Percentiles rank a stretch among this genome's conserved stretches.
Conservation (phyloP, 805 yeast species). For the Isabelozyma rhagii region DNA sequence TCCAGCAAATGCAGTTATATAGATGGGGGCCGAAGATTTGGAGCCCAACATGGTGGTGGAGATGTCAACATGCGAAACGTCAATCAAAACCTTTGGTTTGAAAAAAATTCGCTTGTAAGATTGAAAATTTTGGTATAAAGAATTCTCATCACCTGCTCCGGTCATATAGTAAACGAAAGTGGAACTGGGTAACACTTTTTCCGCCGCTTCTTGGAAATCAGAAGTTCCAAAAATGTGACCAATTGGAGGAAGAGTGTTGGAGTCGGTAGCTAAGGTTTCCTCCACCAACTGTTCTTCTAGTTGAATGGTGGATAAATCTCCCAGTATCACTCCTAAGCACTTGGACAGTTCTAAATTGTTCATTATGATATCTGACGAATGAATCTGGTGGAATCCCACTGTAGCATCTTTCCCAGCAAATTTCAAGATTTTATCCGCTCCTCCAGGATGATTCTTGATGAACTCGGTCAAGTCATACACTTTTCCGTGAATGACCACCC, state of each 20-base stretch:
- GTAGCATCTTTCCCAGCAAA: constrained; percentile 61
- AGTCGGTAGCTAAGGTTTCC: neutral
- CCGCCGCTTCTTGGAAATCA: constrained; percentile 35
- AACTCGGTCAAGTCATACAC: constrained; percentile 35
- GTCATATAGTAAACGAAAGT: constrained; percentile 39
- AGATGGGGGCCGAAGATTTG: constrained; percentile 37
- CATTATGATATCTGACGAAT: constrained; percentile 14
- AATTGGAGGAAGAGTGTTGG: constrained; percentile 21
- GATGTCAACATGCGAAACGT: constrained; percentile 20
- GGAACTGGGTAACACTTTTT: constrained; percentile 18
- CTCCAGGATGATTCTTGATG: constrained; percentile 46
- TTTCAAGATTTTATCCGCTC: constrained; percentile 36
- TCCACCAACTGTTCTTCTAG: neutral
- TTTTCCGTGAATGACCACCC: constrained; percentile 26
- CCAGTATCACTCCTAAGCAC: constrained; percentile 13
- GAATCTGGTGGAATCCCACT: constrained; percentile 35
- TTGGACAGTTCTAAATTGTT: constrained; percentile 10
- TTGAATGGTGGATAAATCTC: constrained; percentile 5
- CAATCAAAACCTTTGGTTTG: constrained; percentile 40
- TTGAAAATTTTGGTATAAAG: constrained; percentile 37
- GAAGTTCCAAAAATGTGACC: constrained; percentile 21
- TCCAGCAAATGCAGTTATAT: constrained; percentile 43
- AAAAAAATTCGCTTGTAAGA: constrained; percentile 40
- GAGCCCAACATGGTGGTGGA: constrained; percentile 17
- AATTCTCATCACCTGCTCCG: constrained; percentile 46